Conservation (phyloP, 1,139 yeast genomes). For the Starmera stellimalicola region DNA sequence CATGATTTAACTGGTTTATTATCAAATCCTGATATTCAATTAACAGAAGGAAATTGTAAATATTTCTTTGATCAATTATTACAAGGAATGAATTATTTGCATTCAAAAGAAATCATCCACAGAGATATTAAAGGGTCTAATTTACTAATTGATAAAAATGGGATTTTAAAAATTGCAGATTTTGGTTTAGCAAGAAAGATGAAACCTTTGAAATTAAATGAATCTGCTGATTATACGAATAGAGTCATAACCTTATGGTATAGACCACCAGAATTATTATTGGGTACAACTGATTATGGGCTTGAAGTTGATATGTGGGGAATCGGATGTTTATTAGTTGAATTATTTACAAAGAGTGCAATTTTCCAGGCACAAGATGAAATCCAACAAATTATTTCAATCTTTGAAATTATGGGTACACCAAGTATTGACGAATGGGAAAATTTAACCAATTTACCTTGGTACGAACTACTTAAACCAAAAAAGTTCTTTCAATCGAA, state of each 20-base stretch:
- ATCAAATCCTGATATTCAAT: conserved; percentile 59
- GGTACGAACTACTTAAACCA: conserved; percentile 85
- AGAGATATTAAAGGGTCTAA: conserved; percentile 95
- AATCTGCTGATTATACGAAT: conserved; percentile 75
- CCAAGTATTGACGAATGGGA: conserved; percentile 79
- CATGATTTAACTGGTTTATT: conserved; percentile 88
- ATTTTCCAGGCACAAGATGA: conserved; percentile 87
- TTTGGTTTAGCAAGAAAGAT: conserved; percentile 87
- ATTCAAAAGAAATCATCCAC: conserved; percentile 71
- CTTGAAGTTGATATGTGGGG: conserved; percentile 97
- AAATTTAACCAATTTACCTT: conserved; percentile 62
- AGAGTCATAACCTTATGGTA: conserved; percentile 96
- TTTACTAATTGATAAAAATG: conserved; percentile 62
- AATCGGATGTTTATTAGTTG: conserved; percentile 83
- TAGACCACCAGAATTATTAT: conserved; percentile 86
- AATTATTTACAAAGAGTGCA: conserved; percentile 66
- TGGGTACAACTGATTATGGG: conserved; percentile 88
- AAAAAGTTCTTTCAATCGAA: conserved; percentile 28
- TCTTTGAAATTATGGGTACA: conserved; percentile 81
- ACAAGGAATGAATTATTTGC: conserved; percentile 76
- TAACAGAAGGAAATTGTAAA: conserved; percentile 65
- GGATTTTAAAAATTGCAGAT: conserved; percentile 79
- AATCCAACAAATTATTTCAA: conserved; percentile 67
- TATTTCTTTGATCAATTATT: conserved; percentile 67
- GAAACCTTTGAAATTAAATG: conserved; percentile 41